Conservation (phyloP, 2,329 filamentous ascomycete species). For the Ambrosiella beaveri region DNA sequence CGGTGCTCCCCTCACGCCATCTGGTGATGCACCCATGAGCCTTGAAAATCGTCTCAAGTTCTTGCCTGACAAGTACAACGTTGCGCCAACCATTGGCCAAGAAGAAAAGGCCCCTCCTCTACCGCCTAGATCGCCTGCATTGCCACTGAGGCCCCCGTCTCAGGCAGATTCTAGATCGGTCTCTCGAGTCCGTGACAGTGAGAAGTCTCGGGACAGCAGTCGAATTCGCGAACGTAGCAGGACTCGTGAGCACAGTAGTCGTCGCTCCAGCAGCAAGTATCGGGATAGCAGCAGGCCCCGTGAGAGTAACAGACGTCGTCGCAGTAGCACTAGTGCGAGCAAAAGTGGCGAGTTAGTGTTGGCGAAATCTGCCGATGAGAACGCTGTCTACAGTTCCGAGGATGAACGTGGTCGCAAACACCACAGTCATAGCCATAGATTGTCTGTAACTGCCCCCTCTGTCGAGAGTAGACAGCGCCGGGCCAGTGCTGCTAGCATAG, state of each 20-base stretch:
- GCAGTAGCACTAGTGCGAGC: neutral
- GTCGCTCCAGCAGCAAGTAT: neutral
- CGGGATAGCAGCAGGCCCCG: slow-evolving; percentile 1
- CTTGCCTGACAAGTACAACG: slow-evolving; percentile 31
- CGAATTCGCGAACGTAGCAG: neutral
- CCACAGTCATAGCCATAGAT: neutral
- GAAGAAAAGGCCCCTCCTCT: slow-evolving; percentile 9
- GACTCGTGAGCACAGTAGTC: neutral
- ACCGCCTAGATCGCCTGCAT: neutral
- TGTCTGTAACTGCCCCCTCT: neutral
- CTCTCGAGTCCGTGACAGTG: slow-evolving; percentile 2
- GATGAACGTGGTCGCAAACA: slow-evolving; percentile 4
- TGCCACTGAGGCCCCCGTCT: slow-evolving; percentile 14
- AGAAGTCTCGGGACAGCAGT: slow-evolving; percentile 1
- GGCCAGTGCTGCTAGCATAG: neutral
- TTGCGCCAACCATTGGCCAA: neutral
- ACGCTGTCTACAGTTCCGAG: slow-evolving; percentile 7
- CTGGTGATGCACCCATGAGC: neutral
- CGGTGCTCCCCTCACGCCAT: neutral
- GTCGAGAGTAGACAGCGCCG: slow-evolving; percentile 2
- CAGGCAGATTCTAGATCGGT: slow-evolving; percentile 1
- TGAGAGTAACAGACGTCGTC: slow-evolving; percentile 2
- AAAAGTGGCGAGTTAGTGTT: neutral
- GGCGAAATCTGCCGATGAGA: neutral
- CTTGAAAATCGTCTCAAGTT: slow-evolving; percentile 26